Evolutionary conservation across 1,284 basidiomycete genomes (phyloP), one percentile per base, ranked within the genome.

Genomic region (Leccinum fallax): DNA sequence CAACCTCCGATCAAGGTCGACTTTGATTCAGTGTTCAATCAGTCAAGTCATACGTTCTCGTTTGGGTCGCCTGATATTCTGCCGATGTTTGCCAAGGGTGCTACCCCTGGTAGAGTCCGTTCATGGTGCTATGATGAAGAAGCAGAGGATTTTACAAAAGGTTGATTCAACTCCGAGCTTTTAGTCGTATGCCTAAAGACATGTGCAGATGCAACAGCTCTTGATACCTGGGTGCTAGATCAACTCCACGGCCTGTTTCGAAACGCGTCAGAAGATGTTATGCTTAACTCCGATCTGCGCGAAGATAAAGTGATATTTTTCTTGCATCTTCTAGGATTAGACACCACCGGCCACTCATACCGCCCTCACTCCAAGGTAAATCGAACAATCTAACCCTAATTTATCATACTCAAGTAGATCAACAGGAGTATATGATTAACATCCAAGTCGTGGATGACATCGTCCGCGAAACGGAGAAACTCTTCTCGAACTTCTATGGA

Each of bases 51-150:
- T 48, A 92, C 93, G 0, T 96, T 87, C 69, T 89, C 92, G 0
- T 95, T 95, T 66, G 94, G 94, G 3, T 93, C 90, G 3, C 94
- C 94, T 0, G 94, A 96, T 74, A 96, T 96, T 61, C 76, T 96
- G 4, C 93, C 93, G 11, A 96, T 96, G 91, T 96, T 96, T 69
- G 80, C 86, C 16, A 81, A 84, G 6, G 93, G 93, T 15, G 92
- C 92, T 4, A 81, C 80, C 0, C 82, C 85, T 0, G 89, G 87
- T 1, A 90, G 83, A 65, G 91, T 95, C 0, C 82, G 84, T 53
- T 87, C 86, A 58, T 94, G 89, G 89, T 85, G 82, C 58, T 95
- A 95, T 71, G 77, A 89, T 59, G 90, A 92, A 69, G 85, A 88
- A 26, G 89, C 86, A 46, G 93, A 94, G 68, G 92, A 94, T 72